Evolutionary conservation across 306 rosid species (phyloP), one percentile per base, ranked within the genome.

Genomic region (Hippophae gyantsensis): DNA sequence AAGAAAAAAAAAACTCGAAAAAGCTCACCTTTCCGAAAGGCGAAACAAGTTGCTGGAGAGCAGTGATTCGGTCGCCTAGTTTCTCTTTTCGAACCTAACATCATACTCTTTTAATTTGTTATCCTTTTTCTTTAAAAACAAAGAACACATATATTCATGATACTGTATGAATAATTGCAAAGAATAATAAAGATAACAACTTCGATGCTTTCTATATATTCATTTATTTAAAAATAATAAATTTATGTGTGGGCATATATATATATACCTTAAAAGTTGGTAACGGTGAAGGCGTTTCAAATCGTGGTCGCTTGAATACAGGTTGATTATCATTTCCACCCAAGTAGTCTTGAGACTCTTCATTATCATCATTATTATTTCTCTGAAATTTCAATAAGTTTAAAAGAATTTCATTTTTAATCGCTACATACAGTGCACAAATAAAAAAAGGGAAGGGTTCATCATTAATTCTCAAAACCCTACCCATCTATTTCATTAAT

Each of bases 1-100:
- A 52, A 71, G 51, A 62, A 50, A 43, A 68, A 69, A 48, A 68
- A 62, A 75, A 61, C 62, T 58, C 62, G 71, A 71, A 58, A 32
- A 77, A 56, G 40, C 13, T 75, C 70, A 86, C 99, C 97, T 93
- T 93, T 88, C 99, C 99, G 70, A 93, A 93, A 81, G 99, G 99
- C 64, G 99, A 88, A 78, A 93, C 99, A 74, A 93, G 72, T 75
- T 93, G 99, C 74, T 93, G 99, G 64, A 93, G 99, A 38, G 97
- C 99, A 54, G 99, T 93, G 69, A 93, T 81, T 46, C 99, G 93
- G 97, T 93, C 99, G 86, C 99, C 97, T 14, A 93, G 78, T 85
- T 88, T 93, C 81, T 93, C 99, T 77, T 93, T 93, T 74, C 99
- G 72, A 66, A 93, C 99, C 99, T 93, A 74, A 32, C 38, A 32